Base-by-base conservation (phyloP, 2,329 filamentous ascomycete species). In the Diaporthe velutina region DNA sequence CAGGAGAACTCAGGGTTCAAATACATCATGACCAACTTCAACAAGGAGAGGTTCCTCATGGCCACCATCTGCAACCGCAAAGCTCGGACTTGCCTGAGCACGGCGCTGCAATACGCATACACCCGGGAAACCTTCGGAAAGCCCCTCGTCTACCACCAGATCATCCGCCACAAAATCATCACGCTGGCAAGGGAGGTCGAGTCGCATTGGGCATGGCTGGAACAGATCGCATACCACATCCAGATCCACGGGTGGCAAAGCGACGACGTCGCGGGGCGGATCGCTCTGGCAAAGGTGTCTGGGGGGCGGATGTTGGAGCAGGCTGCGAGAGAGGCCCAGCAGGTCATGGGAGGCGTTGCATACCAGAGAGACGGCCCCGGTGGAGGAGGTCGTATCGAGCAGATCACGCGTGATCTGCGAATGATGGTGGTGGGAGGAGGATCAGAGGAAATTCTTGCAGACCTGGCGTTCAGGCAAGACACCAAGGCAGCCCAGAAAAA, bases 101-200 rank as follows among this genome's bases (percentile, higher is more conserved):
- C 88, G 71, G 86, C 89, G 0, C 86, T 88, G 68, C 81, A 80
- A 2, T 88, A 90, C 78, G 88, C 88, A 4, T 81, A 83, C 70
- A 85, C 82, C 17, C 83, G 89, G 12, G 83, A 89, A 71, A 91
- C 90, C 0, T 91, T 91, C 77, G 89, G 89, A 22, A 86, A 85
- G 64, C 87, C 88, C 1, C 83, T 92, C 10, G 87, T 91, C 60
- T 79, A 85, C 35, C 89, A 88, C 78, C 88, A 90, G 70, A 86
- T 89, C 58, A 91, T 92, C 61, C 85, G 87, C 33, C 84, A 87
- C 52, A 91, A 91, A 79, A 84, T 91, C 57, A 85, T 88, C 54
- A 88, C 87, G 40, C 86, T 91, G 70, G 89, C 88, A 0, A 83
- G 88, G 17, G 86, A 89, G 77, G 88, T 92, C 50, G 90, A 91